Percentiles rank a stretch among this genome's conserved stretches.
Evolutionary conservation across 148 eudicot species (phyloP).

Genomic region (Chenopodium album): DNA sequence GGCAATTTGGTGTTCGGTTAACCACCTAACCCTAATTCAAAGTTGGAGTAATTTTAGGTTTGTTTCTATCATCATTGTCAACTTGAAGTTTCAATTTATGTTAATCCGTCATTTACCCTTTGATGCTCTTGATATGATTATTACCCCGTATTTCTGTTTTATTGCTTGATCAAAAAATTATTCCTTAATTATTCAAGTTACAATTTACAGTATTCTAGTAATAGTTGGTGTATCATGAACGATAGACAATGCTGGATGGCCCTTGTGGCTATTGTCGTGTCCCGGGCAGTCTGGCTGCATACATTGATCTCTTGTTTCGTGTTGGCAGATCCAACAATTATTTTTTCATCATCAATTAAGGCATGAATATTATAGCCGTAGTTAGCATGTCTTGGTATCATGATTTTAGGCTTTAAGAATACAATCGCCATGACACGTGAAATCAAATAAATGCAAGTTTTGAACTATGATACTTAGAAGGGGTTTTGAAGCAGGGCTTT

Average conservation of each 20-base stretch:
- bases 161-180: no score
- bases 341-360: not conserved
- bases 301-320: not conserved
- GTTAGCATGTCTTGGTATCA: not conserved
- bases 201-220: no score
- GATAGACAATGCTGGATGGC: not conserved
- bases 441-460: no score
- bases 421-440: no score
- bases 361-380: not conserved
- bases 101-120: no score
- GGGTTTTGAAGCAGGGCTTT: not conserved
- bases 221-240: not conserved
- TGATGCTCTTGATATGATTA: not conserved
- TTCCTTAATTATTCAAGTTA: no score
- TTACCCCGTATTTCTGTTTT: no score
- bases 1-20: not conserved
- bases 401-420: not conserved
- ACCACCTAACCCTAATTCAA: constrained; percentile 5
- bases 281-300: not conserved
- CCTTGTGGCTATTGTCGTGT: not conserved
- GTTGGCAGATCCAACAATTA: not conserved
- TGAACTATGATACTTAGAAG: not conserved
- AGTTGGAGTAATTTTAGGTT: not conserved
- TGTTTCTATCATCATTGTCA: not conserved
- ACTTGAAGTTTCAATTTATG: not conserved